Conservation (phyloP, 345 rosid genomes). For the Euphorbia lathyris region DNA sequence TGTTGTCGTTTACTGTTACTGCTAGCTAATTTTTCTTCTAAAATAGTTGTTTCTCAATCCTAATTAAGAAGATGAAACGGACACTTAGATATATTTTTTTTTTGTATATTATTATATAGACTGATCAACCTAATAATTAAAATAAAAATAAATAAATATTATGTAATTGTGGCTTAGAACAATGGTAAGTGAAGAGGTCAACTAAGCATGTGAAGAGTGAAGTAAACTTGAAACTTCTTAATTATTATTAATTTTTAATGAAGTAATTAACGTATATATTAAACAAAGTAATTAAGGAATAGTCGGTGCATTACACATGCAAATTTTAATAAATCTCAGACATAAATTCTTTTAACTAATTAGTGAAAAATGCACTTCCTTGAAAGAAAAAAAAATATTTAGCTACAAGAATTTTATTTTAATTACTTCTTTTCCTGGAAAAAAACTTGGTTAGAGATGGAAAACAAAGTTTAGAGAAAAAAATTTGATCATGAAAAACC, state of each 20-base stretch:
- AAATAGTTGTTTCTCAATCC: too few relatives aligned
- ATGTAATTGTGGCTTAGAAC: conserved; percentile 12
- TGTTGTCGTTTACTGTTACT: too few relatives aligned
- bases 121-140: neutral
- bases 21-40: too few relatives aligned
- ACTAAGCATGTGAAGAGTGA: conserved; percentile 46
- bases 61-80: too few relatives aligned
- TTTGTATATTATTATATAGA: too few relatives aligned
- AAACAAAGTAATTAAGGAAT: conserved; percentile 4
- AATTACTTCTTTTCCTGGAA: too few relatives aligned
- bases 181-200: conserved; percentile 36
- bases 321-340: conserved; percentile 10
- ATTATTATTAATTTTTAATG: neutral
- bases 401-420: too few relatives aligned
- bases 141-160: neutral
- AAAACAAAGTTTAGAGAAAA: too few relatives aligned
- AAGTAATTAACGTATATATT: neutral
- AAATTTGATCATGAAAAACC: too few relatives aligned
- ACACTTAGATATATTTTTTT: too few relatives aligned
- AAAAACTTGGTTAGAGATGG: too few relatives aligned
- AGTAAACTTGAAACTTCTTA: conserved; percentile 22
- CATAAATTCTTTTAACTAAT: conserved; percentile 27
- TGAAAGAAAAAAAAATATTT: neutral
- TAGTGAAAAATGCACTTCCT: neutral
- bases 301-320: conserved; percentile 26